Base-by-base conservation (phyloP, 208 protist genomes). In the Acanthamoeba lenticulata region DNA sequence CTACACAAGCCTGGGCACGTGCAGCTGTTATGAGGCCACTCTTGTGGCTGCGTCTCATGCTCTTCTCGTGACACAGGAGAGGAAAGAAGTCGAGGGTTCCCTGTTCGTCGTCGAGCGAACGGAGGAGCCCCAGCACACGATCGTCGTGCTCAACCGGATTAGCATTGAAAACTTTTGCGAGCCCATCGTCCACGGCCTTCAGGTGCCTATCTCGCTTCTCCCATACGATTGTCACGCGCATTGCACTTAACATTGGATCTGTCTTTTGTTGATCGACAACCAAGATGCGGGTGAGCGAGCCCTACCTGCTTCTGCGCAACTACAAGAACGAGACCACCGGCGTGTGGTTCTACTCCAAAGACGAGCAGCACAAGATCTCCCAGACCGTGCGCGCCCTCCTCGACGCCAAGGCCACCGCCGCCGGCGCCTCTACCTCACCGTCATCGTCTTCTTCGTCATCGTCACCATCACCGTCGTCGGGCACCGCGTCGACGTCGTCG, bases 321-420 rank as follows among this genome's bases (percentile, higher is more conserved):
- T 57, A 85, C 42, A 55, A 85, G 42, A 55, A 55, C 38, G 74
- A 85, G 74, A 85, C 44, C 17, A 85, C 74, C 21, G 74, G 74
- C 74, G 44, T 85, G 38, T 85, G 74, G 74, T 85, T 85, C 74
- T 85, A 85, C 42, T 57, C 38, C 74, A 85, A 85, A 19, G 74
- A 85, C 38, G 74, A 85, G 19, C 74, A 85, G 74, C 74, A 85
- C n/a, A 45, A 55, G 42, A 85, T 85, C 74, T 72, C 62, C 6
- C 62, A 72, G 62, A 2, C n/a, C 27, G 62, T 72, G 62, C 62
- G 62, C 3, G 62, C 21, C 15, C 62, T 72, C 32, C 62, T 72
- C 34, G 62, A 72, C 34, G 62, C 27, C 27, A 72, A 72, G 62
- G 21, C 62, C 62, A 17, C 62, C 3, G 7, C 3, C 32, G 15